These are phyloP conservation scores for Penicillium sp. DNA, from an alignment of 2,329 filamentous ascomycete genomes.

Conservation along the genomic window DNA sequence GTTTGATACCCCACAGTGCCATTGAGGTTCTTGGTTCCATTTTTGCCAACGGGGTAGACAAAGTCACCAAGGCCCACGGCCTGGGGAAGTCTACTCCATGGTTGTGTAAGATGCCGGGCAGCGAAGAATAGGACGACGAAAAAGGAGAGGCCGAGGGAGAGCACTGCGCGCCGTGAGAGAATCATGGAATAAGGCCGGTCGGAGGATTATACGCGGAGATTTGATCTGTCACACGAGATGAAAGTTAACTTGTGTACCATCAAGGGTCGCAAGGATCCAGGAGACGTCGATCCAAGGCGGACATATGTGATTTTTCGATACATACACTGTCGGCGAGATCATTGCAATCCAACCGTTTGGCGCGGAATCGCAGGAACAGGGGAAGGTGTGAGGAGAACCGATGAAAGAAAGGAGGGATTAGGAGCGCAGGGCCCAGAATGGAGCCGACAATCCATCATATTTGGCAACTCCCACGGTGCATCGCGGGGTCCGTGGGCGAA, in stretches of 20 bases:
- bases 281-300: neutral
- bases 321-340: neutral
- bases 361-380: neutral
- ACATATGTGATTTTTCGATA: neutral
- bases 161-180: slow-evolving; percentile 32
- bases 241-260: slow-evolving; percentile 10
- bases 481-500: slow-evolving; percentile 3
- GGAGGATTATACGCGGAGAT: slow-evolving; percentile 11
- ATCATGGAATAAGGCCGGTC: slow-evolving; percentile 27
- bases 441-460: neutral
- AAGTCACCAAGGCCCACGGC: slow-evolving; percentile 40
- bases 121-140: slow-evolving; percentile 31
- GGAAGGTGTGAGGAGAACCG: neutral
- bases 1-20: slow-evolving; percentile 18
- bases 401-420: neutral
- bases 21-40: slow-evolving; percentile 15
- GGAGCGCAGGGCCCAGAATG: slow-evolving; percentile 1
- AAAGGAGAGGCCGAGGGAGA: slow-evolving; percentile 35
- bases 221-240: slow-evolving; percentile 15
- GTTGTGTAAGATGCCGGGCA: slow-evolving; percentile 29
- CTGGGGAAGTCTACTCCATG: slow-evolving; percentile 39
- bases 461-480: neutral
- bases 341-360: neutral
- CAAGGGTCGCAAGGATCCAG: neutral
- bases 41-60: slow-evolving; percentile 14